These are phyloP conservation scores for Barnettozyma sp. DNA, from an alignment of 805 yeast genomes.

Conservation along the genomic window DNA sequence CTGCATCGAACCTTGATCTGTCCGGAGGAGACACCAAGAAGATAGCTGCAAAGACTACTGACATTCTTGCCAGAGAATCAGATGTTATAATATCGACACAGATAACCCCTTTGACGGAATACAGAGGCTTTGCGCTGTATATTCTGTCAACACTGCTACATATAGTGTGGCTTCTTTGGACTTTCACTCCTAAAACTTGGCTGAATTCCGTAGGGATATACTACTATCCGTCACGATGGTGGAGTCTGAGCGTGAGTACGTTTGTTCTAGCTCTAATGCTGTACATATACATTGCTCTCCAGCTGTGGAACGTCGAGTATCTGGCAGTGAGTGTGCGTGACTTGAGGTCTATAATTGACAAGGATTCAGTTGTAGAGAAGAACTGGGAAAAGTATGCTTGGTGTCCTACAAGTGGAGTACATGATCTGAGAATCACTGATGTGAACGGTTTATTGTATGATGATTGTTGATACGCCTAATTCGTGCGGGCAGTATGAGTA, in stretches of 20 bases:
- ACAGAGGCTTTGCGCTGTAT: conserved; percentile 81
- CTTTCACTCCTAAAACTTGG: conserved; percentile 55
- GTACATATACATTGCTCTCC: conserved; percentile 63
- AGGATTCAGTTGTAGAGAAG: conserved; percentile 31
- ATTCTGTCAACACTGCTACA: conserved; percentile 56
- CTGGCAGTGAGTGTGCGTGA: conserved; percentile 55
- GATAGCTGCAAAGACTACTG: conserved; percentile 28
- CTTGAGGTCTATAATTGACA: conserved; percentile 61
- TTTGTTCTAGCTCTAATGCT: conserved; percentile 64
- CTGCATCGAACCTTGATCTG: background rate
- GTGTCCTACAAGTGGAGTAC: conserved; percentile 71
- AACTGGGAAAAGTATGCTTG: conserved; percentile 35
- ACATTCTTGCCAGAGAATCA: conserved; percentile 54
- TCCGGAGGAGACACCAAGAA: too few species aligned
- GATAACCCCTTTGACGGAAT: conserved; percentile 60
- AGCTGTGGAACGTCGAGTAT: conserved; percentile 70
- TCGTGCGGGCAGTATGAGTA: too few species aligned
- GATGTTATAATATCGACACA: conserved; percentile 58
- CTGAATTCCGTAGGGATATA: conserved; percentile 48
- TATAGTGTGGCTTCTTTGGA: conserved; percentile 61
- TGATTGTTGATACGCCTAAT: too few species aligned
- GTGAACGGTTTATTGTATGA: conserved; percentile 60
- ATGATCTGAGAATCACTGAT: conserved; percentile 72
- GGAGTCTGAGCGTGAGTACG: conserved; percentile 80
- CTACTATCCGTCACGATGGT: conserved; percentile 84